phyloP scores from a whole-genome alignment of 2,329 filamentous ascomycete genomes.

The Phialemoniopsis sp. region DNA sequence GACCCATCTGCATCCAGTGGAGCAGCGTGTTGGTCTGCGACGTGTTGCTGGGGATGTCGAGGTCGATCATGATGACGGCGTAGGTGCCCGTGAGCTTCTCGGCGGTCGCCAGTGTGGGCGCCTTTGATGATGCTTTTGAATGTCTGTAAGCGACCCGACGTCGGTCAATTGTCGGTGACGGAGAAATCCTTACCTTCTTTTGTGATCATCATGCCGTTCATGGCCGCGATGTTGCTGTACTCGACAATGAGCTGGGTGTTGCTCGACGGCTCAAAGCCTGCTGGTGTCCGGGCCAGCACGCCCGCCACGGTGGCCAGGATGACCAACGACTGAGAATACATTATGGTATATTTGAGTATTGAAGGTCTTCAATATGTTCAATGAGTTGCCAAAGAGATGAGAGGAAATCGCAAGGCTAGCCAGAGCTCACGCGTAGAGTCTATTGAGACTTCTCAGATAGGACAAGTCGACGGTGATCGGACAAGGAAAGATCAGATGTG shows the following conservation, averaged over 20 bases:
- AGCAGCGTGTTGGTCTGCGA: slow-evolving; percentile 30
- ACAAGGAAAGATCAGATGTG: too few relatives aligned
- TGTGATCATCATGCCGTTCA: slow-evolving; percentile 30
- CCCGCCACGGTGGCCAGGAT: slow-evolving; percentile 10
- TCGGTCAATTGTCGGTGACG: slow-evolving; percentile 4
- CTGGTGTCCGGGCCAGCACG: slow-evolving; percentile 31
- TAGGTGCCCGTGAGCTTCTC: slow-evolving; percentile 33
- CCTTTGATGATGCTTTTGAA: slow-evolving; percentile 22
- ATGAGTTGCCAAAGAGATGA: too few relatives aligned
- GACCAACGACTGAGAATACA: slow-evolving; percentile 16
- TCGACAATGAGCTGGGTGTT: slow-evolving; percentile 32
- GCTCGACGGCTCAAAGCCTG: slow-evolving; percentile 33
- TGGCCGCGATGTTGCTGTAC: slow-evolving; percentile 27
- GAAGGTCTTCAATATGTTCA: too few relatives aligned
- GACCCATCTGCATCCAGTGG: slow-evolving; percentile 38
- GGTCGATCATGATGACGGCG: slow-evolving; percentile 36
- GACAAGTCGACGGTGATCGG: too few relatives aligned
- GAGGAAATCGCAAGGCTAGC: too few relatives aligned
- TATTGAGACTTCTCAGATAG: too few relatives aligned
- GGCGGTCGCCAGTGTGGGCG: slow-evolving; percentile 29
- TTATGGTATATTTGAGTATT: neutral
- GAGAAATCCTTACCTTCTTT: slow-evolving; percentile 24
- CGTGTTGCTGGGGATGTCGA: slow-evolving; percentile 41
- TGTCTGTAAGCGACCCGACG: neutral
- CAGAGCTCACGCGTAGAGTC: too few relatives aligned